Conservation (phyloP, 78 protist genomes). For the Planoprotostelium fungivorum region DNA sequence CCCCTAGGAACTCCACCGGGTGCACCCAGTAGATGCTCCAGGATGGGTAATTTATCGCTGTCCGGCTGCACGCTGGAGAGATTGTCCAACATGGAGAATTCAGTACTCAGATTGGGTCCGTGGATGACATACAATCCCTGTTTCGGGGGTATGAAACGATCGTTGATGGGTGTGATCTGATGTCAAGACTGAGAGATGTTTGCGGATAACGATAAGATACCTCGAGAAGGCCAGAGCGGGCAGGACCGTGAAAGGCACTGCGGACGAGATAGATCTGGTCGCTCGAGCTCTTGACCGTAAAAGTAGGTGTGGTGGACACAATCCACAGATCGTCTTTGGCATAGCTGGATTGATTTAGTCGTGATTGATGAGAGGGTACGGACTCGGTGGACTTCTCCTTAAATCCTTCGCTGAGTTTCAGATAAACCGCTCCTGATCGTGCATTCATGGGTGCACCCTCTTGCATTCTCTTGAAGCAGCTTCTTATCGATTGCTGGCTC, state of each 20-base stretch:
- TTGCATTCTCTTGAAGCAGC: background rate
- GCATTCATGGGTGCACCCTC: background rate
- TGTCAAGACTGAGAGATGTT: no score
- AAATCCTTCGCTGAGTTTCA: conserved; percentile 11
- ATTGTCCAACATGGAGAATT: conserved; percentile 41
- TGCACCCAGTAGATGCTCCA: background rate
- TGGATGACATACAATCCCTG: conserved; percentile 34
- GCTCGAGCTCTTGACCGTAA: conserved; percentile 4
- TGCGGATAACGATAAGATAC: background rate
- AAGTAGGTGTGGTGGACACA: conserved; percentile 9
- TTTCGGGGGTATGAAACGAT: background rate
- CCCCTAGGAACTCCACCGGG: conserved; percentile 5
- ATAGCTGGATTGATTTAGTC: conserved; percentile 8
- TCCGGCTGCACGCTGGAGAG: background rate
- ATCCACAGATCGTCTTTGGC: conserved; percentile 68
- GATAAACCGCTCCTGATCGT: background rate
- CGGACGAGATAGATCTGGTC: conserved; percentile 8
- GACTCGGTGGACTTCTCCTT: background rate
- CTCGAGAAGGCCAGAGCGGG: conserved; percentile 14
- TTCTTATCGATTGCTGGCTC: background rate
- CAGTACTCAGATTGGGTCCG: conserved; percentile 23
- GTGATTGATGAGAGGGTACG: background rate
- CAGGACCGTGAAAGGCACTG: conserved; percentile 38
- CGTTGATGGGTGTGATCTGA: background rate
- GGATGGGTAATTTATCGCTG: background rate